A percentile compares a stretch with the other conserved stretches of the same genome.
Conservation (phyloP, 2,329 filamentous ascomycete species). For the Metarhizium humberi region DNA sequence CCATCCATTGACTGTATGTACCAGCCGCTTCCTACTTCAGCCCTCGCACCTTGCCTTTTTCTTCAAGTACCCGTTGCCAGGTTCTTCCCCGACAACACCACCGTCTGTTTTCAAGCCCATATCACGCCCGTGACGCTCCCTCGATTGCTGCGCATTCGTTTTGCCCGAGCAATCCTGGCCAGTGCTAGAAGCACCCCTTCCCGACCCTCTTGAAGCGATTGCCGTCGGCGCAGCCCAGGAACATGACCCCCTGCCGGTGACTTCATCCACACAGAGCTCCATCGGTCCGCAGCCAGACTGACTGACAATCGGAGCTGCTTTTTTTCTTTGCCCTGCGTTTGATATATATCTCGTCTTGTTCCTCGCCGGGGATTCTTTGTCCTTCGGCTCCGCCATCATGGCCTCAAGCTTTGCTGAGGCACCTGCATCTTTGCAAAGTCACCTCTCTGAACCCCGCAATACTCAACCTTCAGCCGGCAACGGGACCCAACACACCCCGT, state of each 20-base stretch:
- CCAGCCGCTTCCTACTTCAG: neutral
- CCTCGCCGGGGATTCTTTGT: neutral
- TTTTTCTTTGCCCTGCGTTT: conserved; percentile 4
- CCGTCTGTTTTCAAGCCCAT: neutral
- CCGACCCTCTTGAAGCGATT: neutral
- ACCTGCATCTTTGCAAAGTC: conserved; percentile 29
- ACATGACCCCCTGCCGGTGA: conserved; percentile 24
- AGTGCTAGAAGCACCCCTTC: neutral
- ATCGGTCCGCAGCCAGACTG: conserved; percentile 3
- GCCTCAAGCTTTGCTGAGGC: conserved; percentile 33
- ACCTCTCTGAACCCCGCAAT: conserved; percentile 24
- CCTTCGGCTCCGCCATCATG: conserved; percentile 23
- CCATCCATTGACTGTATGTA: neutral
- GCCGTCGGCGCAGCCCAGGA: conserved; percentile 11
- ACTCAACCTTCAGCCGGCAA: conserved; percentile 15
- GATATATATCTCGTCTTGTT: conserved; percentile 25
- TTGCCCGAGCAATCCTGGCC: neutral
- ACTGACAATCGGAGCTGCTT: neutral
- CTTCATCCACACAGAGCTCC: conserved; percentile 9
- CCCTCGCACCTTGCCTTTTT: neutral
- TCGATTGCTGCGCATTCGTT: neutral
- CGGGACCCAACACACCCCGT: conserved; percentile 14
- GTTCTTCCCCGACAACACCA: neutral
- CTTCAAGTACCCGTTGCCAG: neutral
- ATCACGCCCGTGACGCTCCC: neutral